A percentile compares a stretch with the other conserved stretches of the same genome.
phyloP scores from a whole-genome alignment of 257 asterid species.

The Gentiana straminea region DNA sequence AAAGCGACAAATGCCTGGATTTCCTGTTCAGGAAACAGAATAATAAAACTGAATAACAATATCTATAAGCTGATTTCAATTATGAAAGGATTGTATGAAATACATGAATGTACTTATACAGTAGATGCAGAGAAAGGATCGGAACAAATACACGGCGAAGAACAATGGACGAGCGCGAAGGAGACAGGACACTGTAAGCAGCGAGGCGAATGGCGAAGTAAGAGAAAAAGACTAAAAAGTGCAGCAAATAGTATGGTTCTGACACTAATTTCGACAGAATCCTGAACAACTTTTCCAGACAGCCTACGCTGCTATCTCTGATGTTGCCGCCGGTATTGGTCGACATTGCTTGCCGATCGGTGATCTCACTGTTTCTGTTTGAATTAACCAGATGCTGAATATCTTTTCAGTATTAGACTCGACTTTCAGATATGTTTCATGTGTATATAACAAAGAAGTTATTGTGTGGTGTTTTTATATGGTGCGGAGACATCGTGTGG shows the following conservation, averaged over 20 bases:
- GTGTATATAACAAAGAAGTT: too few species aligned
- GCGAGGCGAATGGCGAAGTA: constrained; percentile 74
- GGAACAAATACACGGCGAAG: constrained; percentile 43
- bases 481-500: too few species aligned
- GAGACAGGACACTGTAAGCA: constrained; percentile 43
- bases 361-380: not conserved
- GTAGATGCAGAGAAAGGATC: not conserved
- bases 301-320: constrained; percentile 11
- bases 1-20: constrained; percentile 69
- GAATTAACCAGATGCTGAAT: too few species aligned
- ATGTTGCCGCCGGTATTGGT: constrained; percentile 14
- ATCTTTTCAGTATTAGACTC: too few species aligned
- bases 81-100: not conserved
- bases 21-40: constrained; percentile 39
- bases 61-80: not conserved
- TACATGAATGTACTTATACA: too few species aligned
- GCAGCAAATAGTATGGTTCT: constrained; percentile 70
- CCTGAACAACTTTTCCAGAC: constrained; percentile 17
- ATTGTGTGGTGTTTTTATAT: too few species aligned
- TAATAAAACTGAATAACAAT: not conserved
- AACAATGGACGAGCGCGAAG: constrained; percentile 57
- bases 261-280: constrained; percentile 47
- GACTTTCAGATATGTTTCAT: too few species aligned
- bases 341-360: constrained; percentile 23
- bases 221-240: constrained; percentile 57